Percentiles rank a stretch among this genome's conserved stretches.
phyloP scores from a whole-genome alignment of 2,329 filamentous ascomycete species.

The Nigrospora oryzae region DNA sequence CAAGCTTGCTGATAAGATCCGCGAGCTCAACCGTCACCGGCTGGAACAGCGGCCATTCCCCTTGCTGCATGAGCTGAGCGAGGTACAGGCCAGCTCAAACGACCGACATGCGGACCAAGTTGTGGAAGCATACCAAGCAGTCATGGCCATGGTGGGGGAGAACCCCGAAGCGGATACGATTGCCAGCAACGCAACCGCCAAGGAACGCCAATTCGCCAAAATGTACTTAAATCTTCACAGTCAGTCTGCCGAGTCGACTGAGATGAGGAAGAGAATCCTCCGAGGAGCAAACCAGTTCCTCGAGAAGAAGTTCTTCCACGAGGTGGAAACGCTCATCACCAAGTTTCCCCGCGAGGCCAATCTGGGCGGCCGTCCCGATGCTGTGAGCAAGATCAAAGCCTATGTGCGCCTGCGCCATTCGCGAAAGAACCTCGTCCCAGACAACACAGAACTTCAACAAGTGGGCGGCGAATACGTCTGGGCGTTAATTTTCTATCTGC shows the following conservation, averaged over 20 bases:
- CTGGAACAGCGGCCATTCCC: constrained; percentile 60
- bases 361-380: constrained; percentile 79
- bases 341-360: constrained; percentile 85
- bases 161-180: constrained; percentile 48
- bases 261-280: constrained; percentile 71
- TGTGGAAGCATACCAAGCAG: constrained; percentile 72
- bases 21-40: constrained; percentile 67
- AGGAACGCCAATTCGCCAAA: constrained; percentile 66
- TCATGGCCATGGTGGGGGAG: constrained; percentile 73
- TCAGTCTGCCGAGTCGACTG: constrained; percentile 54
- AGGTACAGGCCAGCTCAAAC: constrained; percentile 61
- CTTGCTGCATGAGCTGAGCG: constrained; percentile 66
- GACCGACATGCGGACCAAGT: constrained; percentile 68
- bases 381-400: constrained; percentile 83
- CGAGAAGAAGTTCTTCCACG: constrained; percentile 70
- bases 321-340: constrained; percentile 68
- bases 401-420: constrained; percentile 76
- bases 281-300: constrained; percentile 71
- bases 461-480: constrained; percentile 80
- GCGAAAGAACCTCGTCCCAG: constrained; percentile 75
- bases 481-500: constrained; percentile 87
- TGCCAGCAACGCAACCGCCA: constrained; percentile 55
- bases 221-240: constrained; percentile 70
- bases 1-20: constrained; percentile 71
- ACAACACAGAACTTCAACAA: constrained; percentile 72